Evolutionary conservation across 2,329 filamentous ascomycete genomes (phyloP).

Genomic region (Lasiodiplodia gonubiensis): DNA sequence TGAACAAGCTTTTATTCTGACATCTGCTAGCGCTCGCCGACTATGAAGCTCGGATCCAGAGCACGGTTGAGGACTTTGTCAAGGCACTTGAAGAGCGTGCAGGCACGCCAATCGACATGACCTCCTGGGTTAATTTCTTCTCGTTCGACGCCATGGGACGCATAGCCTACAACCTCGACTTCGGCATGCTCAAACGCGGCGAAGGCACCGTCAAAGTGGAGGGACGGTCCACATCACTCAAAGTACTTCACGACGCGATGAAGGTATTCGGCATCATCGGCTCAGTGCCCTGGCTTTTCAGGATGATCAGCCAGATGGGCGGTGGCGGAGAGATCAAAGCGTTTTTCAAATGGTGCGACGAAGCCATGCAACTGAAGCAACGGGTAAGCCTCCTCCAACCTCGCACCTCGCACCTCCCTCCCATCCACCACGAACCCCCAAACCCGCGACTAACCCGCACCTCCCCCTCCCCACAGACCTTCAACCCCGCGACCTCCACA

Average conservation of each 20-base stretch:
- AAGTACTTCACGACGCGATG: conserved; percentile 46
- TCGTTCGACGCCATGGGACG: conserved; percentile 59
- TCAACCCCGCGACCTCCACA: not conserved
- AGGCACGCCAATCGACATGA: conserved; percentile 36
- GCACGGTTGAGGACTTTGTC: conserved; percentile 39
- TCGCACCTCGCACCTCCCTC: not conserved
- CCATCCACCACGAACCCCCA: too few species aligned
- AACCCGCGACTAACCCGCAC: not conserved
- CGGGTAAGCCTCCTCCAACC: not conserved
- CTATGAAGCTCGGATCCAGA: conserved; percentile 43
- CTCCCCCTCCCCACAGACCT: not conserved
- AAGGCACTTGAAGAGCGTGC: conserved; percentile 36
- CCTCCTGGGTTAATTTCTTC: conserved; percentile 48
- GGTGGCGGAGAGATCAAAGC: not conserved
- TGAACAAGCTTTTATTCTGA: not conserved
- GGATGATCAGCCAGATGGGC: conserved; percentile 34
- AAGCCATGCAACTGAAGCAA: conserved; percentile 13
- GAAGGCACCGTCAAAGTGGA: conserved; percentile 37
- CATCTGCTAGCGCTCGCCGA: not conserved
- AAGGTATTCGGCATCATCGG: conserved; percentile 40
- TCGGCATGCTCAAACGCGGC: conserved; percentile 44
- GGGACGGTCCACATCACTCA: not conserved
- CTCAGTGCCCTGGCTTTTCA: conserved; percentile 47
- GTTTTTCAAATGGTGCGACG: conserved; percentile 17
- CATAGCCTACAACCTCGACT: conserved; percentile 49